phyloP scores from a whole-genome alignment of 441 rosid species.

The Gossypium gossypioides region DNA sequence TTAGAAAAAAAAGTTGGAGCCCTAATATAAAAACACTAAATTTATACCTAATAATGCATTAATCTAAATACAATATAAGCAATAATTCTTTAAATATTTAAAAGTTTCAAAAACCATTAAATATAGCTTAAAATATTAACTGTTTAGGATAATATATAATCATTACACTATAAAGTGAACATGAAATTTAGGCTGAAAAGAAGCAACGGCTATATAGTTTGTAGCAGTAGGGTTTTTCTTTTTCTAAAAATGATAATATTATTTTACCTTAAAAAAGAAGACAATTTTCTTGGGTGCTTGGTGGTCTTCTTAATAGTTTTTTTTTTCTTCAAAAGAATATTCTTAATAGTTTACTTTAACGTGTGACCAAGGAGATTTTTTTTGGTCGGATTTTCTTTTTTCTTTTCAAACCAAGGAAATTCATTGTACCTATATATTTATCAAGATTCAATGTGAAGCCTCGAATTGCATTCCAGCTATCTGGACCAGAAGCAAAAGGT shows the following conservation, averaged over 20 bases:
- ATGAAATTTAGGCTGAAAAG: neutral
- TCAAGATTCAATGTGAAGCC: slow-evolving; percentile 2
- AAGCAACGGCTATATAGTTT: slow-evolving; percentile 24
- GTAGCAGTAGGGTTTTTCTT: neutral
- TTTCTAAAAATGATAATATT: neutral
- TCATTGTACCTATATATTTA: slow-evolving; percentile 9
- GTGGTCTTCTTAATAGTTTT: neutral
- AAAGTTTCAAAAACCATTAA: neutral
- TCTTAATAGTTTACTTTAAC: neutral
- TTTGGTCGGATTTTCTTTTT: neutral
- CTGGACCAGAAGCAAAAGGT: slow-evolving; percentile 13
- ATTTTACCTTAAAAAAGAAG: neutral
- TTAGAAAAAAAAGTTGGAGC: no score
- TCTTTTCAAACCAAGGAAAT: slow-evolving; percentile 1
- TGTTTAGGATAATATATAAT: neutral
- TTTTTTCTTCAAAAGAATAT: no score
- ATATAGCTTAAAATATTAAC: neutral
- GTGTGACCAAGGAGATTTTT: neutral
- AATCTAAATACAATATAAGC: no score
- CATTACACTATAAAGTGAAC: slow-evolving; percentile 2
- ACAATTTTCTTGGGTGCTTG: neutral
- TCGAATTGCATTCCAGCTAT: slow-evolving; percentile 1
- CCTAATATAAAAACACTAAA: no score
- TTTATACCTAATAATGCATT: no score
- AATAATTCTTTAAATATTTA: neutral